Conservation (phyloP, 768 basidiomycete genomes). For the Pisolithus tinctorius region DNA sequence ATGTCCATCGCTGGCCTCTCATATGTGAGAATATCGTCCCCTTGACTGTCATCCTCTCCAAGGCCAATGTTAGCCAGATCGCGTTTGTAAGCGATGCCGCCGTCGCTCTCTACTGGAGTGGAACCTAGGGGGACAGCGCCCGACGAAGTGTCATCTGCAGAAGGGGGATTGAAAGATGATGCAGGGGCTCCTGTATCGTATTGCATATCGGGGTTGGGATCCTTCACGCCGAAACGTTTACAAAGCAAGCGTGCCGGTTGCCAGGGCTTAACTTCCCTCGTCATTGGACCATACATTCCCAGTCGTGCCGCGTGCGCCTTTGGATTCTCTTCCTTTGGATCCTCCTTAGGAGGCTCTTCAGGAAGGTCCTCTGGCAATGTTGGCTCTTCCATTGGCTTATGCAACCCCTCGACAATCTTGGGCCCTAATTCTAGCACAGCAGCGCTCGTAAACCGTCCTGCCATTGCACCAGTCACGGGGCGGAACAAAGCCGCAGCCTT, state of each 20-base stretch:
- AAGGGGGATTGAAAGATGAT: slow-evolving; percentile 2
- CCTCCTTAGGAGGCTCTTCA: slow-evolving; percentile 33
- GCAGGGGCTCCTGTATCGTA: slow-evolving; percentile 24
- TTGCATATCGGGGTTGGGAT: slow-evolving; percentile 62
- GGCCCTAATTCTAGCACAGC: slow-evolving; percentile 62
- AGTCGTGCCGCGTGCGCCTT: slow-evolving; percentile 73
- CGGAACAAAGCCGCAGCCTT: slow-evolving; percentile 88
- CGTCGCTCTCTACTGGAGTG: not conserved
- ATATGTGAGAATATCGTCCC: slow-evolving; percentile 82
- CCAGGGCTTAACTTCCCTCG: slow-evolving; percentile 69
- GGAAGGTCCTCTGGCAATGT: slow-evolving; percentile 34
- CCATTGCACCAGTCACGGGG: slow-evolving; percentile 89
- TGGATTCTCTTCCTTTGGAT: slow-evolving; percentile 59
- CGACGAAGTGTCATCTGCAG: not conserved
- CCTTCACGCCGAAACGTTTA: slow-evolving; percentile 89
- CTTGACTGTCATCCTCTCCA: slow-evolving; percentile 89
- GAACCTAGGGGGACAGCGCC: not conserved
- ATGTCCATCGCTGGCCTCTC: slow-evolving; percentile 84
- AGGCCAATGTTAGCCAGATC: slow-evolving; percentile 80
- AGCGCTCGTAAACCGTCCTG: slow-evolving; percentile 85
- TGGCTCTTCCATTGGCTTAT: slow-evolving; percentile 43
- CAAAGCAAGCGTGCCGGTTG: slow-evolving; percentile 81
- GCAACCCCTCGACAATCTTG: slow-evolving; percentile 58
- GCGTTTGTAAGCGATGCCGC: slow-evolving; percentile 28
- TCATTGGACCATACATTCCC: slow-evolving; percentile 89